A percentile compares a stretch with the other conserved stretches of the same genome.
Conservation (phyloP, 2,329 filamentous ascomycete genomes). For the Diaporthe ilicicola region DNA sequence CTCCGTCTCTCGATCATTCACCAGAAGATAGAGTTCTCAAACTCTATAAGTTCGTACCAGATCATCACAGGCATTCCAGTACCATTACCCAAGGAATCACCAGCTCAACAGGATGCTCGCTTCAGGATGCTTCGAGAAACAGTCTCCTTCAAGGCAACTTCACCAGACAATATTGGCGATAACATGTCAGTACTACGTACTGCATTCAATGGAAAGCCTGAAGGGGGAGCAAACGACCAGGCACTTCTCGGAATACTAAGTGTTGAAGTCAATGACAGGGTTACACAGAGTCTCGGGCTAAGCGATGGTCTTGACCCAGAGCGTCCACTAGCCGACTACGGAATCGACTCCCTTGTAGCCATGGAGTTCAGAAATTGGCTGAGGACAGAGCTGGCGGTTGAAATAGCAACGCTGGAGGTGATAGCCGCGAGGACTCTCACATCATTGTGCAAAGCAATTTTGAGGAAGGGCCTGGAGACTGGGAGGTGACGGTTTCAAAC, state of each 20-base stretch:
- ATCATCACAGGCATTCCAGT: not conserved
- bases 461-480: not conserved
- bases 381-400: not conserved
- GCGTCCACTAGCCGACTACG: slow-evolving; percentile 22
- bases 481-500: not conserved
- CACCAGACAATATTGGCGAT: no score
- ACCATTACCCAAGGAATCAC: no score
- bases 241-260: slow-evolving; percentile 7
- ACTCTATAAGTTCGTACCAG: not conserved
- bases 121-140: no score
- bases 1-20: not conserved
- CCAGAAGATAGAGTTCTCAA: not conserved
- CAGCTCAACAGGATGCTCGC: no score
- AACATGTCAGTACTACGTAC: no score
- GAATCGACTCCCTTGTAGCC: slow-evolving; percentile 24
- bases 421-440: not conserved
- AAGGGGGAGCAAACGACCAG: not conserved
- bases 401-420: slow-evolving; percentile 9
- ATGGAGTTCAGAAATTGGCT: slow-evolving; percentile 26
- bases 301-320: not conserved
- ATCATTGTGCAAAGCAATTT: not conserved
- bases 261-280: slow-evolving; percentile 3
- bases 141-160: no score
- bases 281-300: not conserved
- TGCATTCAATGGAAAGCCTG: no score